Base-by-base conservation (phyloP, 805 yeast species). In the Myxozyma geophila region DNA sequence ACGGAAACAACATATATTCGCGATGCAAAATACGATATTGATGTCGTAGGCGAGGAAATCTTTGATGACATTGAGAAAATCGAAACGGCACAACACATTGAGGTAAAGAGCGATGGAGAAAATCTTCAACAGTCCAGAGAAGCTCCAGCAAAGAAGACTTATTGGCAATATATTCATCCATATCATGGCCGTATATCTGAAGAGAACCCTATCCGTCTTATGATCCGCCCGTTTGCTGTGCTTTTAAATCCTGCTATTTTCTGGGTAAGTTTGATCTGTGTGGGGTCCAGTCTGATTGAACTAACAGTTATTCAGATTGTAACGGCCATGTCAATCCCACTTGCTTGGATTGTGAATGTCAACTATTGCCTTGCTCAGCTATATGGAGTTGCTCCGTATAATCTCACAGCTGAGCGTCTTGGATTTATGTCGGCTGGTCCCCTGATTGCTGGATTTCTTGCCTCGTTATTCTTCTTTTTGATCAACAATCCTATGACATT, bases 321-420 rank as follows among this genome's bases (percentile, higher is more conserved):
- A 2, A 33, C 36, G 8, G 54, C 54, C 15, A 51, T 51, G 54
- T 9, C 54, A 10, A 37, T 51, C 36, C 54, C 54, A 7, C 40
- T 51, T 7, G 54, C 54, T 17, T 51, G 54, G 54, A 51, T 51
- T 35, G 54, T 51, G 28, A 23, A 35, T n/a, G 37, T 51, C 35
- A 51, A 51, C 54, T 51, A 51, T 37, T n/a, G 23, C 21, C 36
- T 51, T n/a, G 43, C 54, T 2, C 54, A 51, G 44, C 54, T 51
- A 1, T 51, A 51, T n/a, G 33, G 44, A 8, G 44, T 37, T 7
- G 33, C 23, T 19, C 54, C 54, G 1, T 51, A 37, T n/a, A 51
- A 51, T 33, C 10, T 51, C 6, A n/a, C 43, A 6, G 54, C 54
- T 10, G 44, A 51, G 40, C 35, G 4, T 8, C 54, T 51, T 33